A percentile compares a stretch with the other conserved stretches of the same genome.
phyloP scores from a whole-genome alignment of 768 basidiomycete genomes.

The Auriscalpium vulgare region DNA sequence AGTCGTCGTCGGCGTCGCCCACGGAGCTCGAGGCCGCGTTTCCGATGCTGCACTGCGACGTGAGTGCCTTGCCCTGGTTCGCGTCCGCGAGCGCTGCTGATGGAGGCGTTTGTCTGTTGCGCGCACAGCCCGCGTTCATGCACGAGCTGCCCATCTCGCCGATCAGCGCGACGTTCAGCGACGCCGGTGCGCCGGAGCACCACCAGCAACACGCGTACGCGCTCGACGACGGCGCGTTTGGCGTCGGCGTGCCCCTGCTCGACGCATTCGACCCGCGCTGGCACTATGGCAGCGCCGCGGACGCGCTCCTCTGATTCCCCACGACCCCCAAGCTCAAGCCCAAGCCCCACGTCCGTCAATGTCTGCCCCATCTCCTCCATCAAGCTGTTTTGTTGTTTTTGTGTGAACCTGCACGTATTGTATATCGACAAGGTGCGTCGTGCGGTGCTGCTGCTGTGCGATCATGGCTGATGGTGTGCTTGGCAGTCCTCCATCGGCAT shows the following conservation, averaged over 20 bases:
- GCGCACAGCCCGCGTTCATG: slow-evolving; percentile 10
- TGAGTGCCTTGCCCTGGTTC: neutral
- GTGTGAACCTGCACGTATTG: slow-evolving; percentile 9
- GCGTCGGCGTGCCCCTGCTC: slow-evolving; percentile 4
- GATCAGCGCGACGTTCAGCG: slow-evolving; percentile 16
- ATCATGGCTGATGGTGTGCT: neutral
- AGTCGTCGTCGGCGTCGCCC: slow-evolving; percentile 7
- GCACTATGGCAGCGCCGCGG: slow-evolving; percentile 6
- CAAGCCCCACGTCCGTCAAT: neutral
- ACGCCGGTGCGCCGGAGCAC: neutral
- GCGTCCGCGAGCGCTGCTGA: neutral
- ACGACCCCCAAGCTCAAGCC: neutral
- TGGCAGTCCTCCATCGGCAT: slow-evolving; percentile 5
- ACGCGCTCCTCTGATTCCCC: slow-evolving; percentile 1
- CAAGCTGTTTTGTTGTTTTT: slow-evolving; percentile 1
- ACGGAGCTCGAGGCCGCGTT: slow-evolving; percentile 5
- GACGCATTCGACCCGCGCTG: slow-evolving; percentile 10
- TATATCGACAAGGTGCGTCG: slow-evolving; percentile 14
- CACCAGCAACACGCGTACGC: slow-evolving; percentile 3
- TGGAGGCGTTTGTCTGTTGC: neutral
- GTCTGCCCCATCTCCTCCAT: neutral
- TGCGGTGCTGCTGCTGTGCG: too few species aligned
- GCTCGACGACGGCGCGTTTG: neutral
- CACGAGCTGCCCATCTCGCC: slow-evolving; percentile 18
- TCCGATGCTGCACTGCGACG: slow-evolving; percentile 10